Percentiles rank a stretch among this genome's conserved stretches.
phyloP scores from a whole-genome alignment of 2,329 filamentous ascomycete species.

The Pezicula radicicola region DNA sequence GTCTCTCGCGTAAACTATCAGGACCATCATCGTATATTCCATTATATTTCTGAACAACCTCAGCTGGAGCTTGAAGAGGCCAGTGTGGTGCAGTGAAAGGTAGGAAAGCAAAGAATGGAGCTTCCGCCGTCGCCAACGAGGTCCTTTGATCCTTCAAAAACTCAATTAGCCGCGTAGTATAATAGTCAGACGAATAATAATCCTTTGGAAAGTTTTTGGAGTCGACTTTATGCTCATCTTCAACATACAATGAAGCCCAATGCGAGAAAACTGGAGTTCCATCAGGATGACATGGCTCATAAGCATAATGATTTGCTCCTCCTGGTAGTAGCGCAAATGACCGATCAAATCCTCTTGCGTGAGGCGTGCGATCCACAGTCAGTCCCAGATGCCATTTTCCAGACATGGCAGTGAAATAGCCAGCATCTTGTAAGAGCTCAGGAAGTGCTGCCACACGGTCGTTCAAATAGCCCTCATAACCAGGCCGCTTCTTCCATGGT shows the following conservation, averaged over 20 bases:
- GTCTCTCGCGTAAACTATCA: constrained; percentile 48
- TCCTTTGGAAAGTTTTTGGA: constrained; percentile 3
- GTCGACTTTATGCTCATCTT: neutral
- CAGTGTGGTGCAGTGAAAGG: constrained; percentile 53
- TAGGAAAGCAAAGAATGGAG: constrained; percentile 45
- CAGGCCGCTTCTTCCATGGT: constrained; percentile 20
- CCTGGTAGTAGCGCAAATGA: constrained; percentile 59
- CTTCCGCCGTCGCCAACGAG: constrained; percentile 9
- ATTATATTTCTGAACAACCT: constrained; percentile 34
- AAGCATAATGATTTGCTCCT: constrained; percentile 50
- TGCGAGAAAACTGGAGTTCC: neutral
- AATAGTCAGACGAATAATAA: constrained; percentile 11
- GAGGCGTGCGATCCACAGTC: constrained; percentile 52
- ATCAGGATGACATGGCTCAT: neutral
- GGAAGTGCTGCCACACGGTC: constrained; percentile 55
- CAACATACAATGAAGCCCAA: neutral
- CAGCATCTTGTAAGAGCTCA: constrained; percentile 54
- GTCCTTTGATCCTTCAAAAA: constrained; percentile 18
- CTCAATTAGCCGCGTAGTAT: constrained; percentile 8
- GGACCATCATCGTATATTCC: constrained; percentile 59
- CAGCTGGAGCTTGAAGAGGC: constrained; percentile 46
- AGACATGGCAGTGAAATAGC: constrained; percentile 58
- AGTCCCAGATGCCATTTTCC: constrained; percentile 64
- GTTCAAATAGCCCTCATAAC: constrained; percentile 63
- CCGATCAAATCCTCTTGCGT: constrained; percentile 54